Evolutionary conservation across 1,284 basidiomycete genomes (phyloP), one percentile per base, ranked within the genome.

Genomic region (Boletus calvinii): DNA sequence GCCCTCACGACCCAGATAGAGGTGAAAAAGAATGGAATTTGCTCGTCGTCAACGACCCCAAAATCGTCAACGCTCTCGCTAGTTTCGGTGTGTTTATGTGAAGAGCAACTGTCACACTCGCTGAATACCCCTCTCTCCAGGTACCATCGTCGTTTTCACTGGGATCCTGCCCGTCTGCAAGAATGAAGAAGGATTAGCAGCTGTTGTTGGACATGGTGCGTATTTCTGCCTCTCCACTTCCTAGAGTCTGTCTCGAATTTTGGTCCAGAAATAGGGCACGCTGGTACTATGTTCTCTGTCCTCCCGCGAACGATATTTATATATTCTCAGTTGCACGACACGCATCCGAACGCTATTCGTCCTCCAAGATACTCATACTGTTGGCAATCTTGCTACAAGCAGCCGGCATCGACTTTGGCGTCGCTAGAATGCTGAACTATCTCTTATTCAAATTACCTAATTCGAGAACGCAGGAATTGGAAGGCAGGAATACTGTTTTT

Each of bases 121-220:
- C 22, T 17, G 36, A 47, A 41, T 4, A 30, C 41, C 38, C 30
- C 31, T 37, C 31, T 37, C 40, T 38, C 35, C 56, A 77, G 85
- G 86, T 4, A 84, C 83, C 59, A 88, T 97, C 57, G 83, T 95
- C 46, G 90, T 98, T 2, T 97, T 92, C 61, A 93, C 90, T 0
- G 94, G 94, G 0, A 92, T 98, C 46, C 69, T 98, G 8, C 92
- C 91, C 0, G 74, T 95, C 6, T 87, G 85, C 44, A 75, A 74
- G 55, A 85, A 93, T 56, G 89, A 94, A 58, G 80, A 89, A 56
- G 94, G 93, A 0, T 72, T 98, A 0, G 92, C 95, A 1, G 88
- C 89, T 7, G 87, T 98, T 1, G 72, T 98, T 2, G 84, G 91
- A 1, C 94, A 98, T 69, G 92, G 92, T 86, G 56, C 42, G 78